Evolutionary conservation across 2,329 filamentous ascomycete genomes (phyloP).

Genomic region (Elsinoe perseae): DNA sequence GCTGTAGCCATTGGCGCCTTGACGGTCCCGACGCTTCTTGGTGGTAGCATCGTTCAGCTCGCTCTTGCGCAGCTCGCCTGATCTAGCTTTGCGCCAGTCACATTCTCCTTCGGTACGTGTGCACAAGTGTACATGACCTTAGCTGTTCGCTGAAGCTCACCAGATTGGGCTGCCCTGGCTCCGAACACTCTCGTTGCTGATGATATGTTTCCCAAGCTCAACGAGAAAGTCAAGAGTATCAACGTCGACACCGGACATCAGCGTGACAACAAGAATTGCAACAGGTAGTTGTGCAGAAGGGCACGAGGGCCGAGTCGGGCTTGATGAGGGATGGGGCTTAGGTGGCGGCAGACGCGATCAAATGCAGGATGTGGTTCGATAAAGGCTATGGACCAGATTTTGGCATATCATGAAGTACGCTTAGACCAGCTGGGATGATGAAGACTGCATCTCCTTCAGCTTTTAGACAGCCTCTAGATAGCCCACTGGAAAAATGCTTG

Average conservation of each 20-base stretch:
- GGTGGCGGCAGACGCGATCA: background rate
- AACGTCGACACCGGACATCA: slow-evolving; percentile 23
- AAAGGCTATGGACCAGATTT: background rate
- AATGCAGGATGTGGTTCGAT: background rate
- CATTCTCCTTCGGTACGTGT: background rate
- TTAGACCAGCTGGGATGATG: background rate
- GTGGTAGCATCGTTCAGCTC: background rate
- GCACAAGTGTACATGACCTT: background rate
- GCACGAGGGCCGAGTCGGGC: background rate
- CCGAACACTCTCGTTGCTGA: background rate
- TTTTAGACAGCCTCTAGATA: background rate
- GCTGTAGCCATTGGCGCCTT: background rate
- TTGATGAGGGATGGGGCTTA: background rate
- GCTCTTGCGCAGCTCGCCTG: background rate
- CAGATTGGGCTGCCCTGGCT: background rate
- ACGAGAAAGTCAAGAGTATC: background rate
- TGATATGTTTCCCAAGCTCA: background rate
- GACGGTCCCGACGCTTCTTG: background rate
- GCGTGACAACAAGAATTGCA: background rate
- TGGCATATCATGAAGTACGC: background rate
- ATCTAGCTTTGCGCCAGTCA: background rate
- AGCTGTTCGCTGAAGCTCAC: background rate
- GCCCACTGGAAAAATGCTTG: background rate
- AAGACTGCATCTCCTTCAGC: background rate
- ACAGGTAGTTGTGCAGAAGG: background rate